Base-by-base conservation (phyloP, 768 basidiomycete species). In the Phylloporus arenicola region DNA sequence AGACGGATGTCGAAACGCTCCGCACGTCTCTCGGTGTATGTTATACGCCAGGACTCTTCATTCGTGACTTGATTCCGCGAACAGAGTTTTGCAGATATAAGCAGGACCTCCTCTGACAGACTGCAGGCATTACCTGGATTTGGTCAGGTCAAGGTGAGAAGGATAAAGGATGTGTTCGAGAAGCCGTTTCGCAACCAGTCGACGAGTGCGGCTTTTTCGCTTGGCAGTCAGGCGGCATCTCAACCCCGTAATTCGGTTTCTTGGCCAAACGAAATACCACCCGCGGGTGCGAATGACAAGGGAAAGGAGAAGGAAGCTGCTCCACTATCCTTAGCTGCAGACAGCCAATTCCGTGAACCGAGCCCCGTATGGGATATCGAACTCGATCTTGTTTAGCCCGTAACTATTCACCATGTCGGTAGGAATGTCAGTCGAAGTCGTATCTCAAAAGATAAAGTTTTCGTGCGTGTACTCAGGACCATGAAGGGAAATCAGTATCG, bases 1-100 rank as follows among this genome's bases (percentile, higher is more conserved):
- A 95, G 75, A 98, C 95, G 4, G 96, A 99, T 60, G 92, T 94
- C 2, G 84, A 91, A 69, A 98, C 95, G 4, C 73, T 99, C 37
- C 81, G 89, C 19, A 85, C 86, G 2, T 86, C 91, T n/a, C 85
- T 94, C 58, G 94, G 93, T 31, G 95, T 97, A 71, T 50, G 85
- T 75, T 27, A 4, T 17, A 31, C 49, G 3, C 10, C 17, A 46
- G 12, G n/a, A 16, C 31, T 24, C 16, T 38, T 35, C 40, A 10
- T 24, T 37, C 41, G 27, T 33, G 46, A 35, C 40, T 54, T n/a
- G 43, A 43, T 45, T 41, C 46, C 52, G 31, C 22, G 24, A 31
- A 13, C 60, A 97, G 94, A 93, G 88, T 60, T 92, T 98, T 61
- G 80, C 86, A 2, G 81, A 83, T 49, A 89, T 98, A 27, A 79